phyloP scores from a whole-genome alignment of 1,284 basidiomycete genomes.

The Pseudozyma flocculosa region DNA sequence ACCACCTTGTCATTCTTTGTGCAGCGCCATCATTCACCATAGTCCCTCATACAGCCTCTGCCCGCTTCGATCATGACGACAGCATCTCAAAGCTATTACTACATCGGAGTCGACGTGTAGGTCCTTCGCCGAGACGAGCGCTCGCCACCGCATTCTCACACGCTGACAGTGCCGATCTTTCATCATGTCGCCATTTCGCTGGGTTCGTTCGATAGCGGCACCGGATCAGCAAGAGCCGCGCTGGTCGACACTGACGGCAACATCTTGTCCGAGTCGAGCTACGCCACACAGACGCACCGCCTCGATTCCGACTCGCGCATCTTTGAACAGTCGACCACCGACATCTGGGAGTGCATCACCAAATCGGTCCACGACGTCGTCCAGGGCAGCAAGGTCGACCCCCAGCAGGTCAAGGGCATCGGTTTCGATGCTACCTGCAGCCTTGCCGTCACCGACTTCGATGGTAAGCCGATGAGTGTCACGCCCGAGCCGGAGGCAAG shows the following conservation, averaged over 20 bases:
- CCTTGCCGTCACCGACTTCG: constrained; percentile 74
- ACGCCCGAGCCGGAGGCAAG: constrained; percentile 65
- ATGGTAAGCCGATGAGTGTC: constrained; percentile 75
- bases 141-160: background rate
- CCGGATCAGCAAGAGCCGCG: constrained; percentile 86
- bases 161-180: too few relatives aligned
- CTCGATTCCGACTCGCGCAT: constrained; percentile 82
- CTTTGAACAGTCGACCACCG: constrained; percentile 78
- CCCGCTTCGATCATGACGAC: too few relatives aligned
- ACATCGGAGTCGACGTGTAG: constrained; percentile 66
- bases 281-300: constrained; percentile 80
- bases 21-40: too few relatives aligned
- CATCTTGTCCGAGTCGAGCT: constrained; percentile 74
- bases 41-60: too few relatives aligned
- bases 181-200: too few relatives aligned
- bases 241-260: constrained; percentile 76
- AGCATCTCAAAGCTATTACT: constrained; percentile 58
- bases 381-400: constrained; percentile 66
- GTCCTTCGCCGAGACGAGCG: constrained; percentile 25
- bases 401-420: constrained; percentile 75
- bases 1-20: too few relatives aligned
- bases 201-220: constrained; percentile 69
- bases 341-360: constrained; percentile 77
- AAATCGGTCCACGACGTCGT: constrained; percentile 73
- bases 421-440: constrained; percentile 98